Conservation (phyloP, 2,329 filamentous ascomycete genomes). For the Ploettnerulaceae sp. region DNA sequence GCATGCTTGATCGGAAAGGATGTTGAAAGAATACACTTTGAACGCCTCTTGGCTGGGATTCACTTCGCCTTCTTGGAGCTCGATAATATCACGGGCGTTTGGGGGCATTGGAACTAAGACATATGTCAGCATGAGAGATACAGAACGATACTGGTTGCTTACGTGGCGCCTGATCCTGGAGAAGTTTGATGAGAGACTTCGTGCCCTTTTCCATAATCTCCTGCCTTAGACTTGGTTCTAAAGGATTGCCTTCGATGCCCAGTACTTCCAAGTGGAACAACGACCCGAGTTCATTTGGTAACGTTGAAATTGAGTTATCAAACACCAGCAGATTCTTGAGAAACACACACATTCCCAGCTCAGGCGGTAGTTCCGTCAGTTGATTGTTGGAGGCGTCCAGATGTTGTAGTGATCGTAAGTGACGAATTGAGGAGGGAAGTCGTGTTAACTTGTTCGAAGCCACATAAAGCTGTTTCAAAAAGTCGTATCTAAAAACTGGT, state of each 20-base stretch:
- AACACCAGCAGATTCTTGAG: constrained; percentile 81
- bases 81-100: constrained; percentile 68
- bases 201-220: constrained; percentile 86
- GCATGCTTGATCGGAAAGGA: constrained; percentile 88
- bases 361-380: constrained; percentile 73
- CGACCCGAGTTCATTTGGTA: constrained; percentile 85
- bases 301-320: constrained; percentile 77
- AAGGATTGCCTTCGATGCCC: constrained; percentile 86
- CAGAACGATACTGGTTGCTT: constrained; percentile 39
- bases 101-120: constrained; percentile 71
- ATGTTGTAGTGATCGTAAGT: constrained; percentile 73
- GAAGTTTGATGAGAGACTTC: constrained; percentile 72
- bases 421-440: constrained; percentile 77
- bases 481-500: constrained; percentile 80
- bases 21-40: constrained; percentile 90
- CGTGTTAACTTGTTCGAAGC: constrained; percentile 84
- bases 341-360: constrained; percentile 95
- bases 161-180: constrained; percentile 84
- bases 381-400: constrained; percentile 89
- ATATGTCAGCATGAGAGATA: constrained; percentile 9
- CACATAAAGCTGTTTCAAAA: constrained; percentile 87
- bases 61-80: constrained; percentile 64
- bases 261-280: constrained; percentile 84
- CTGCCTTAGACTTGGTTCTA: constrained; percentile 70
- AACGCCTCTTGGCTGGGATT: constrained; percentile 60